Conservation (phyloP, 345 rosid species). For the Aquilaria sinensis region DNA sequence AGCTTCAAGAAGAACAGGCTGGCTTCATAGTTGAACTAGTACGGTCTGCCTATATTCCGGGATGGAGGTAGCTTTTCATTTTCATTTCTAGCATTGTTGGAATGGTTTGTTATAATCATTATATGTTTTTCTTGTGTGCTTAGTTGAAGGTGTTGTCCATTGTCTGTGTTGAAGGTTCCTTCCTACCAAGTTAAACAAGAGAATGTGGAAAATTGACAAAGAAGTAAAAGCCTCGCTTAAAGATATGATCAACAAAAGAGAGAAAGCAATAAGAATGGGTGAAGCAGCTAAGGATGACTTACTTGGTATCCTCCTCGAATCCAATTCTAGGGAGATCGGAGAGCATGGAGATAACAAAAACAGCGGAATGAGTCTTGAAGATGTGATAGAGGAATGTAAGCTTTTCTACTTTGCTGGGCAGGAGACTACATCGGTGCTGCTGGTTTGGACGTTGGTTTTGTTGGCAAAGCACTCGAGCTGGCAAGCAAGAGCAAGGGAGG, state of each 20-base stretch:
- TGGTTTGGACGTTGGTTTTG: slow-evolving; percentile 29
- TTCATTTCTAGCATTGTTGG: neutral
- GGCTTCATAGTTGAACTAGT: neutral
- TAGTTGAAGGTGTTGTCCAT: no score
- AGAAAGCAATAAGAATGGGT: slow-evolving; percentile 13
- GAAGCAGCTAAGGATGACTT: slow-evolving; percentile 17
- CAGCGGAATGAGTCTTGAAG: slow-evolving; percentile 14
- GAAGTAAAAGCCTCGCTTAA: slow-evolving; percentile 14
- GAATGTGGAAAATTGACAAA: slow-evolving; percentile 15
- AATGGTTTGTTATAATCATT: neutral
- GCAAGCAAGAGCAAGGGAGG: slow-evolving; percentile 30
- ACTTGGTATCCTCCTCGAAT: slow-evolving; percentile 23
- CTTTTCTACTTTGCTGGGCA: slow-evolving; percentile 31
- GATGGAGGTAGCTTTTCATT: slow-evolving; percentile 18
- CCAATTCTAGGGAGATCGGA: slow-evolving; percentile 25
- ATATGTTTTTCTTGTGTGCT: no score
- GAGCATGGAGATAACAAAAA: slow-evolving; percentile 12
- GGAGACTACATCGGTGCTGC: slow-evolving; percentile 24
- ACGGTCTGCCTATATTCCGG: slow-evolving; percentile 13
- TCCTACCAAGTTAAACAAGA: slow-evolving; percentile 23
- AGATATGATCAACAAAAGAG: slow-evolving; percentile 18
- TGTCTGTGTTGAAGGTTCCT: slow-evolving; percentile 3
- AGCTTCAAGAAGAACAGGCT: slow-evolving; percentile 10
- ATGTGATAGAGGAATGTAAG: slow-evolving; percentile 29
- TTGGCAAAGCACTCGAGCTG: slow-evolving; percentile 20